Base-by-base conservation (phyloP, 2,329 filamentous ascomycete genomes). In the Calcarisporium arbuscula region DNA sequence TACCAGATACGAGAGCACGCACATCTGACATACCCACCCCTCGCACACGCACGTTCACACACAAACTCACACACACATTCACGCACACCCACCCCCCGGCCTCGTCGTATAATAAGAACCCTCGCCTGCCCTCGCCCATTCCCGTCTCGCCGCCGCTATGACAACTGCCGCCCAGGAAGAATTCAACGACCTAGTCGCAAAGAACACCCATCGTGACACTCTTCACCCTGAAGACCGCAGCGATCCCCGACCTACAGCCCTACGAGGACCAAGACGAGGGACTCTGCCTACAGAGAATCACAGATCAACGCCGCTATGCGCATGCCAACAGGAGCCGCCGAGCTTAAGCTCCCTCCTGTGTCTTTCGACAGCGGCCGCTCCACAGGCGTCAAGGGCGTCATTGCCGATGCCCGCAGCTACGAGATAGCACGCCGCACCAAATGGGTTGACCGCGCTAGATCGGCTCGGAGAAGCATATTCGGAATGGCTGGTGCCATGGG, bases 361-460 rank as follows among this genome's bases (percentile, higher is more conserved):
- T 71, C 68, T 36, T 81, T 82, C 51, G 76, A 85, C 56, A 76
- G 67, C 34, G 80, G 82, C 38, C 74, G 77, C 45, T 80, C 84
- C 47, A 90, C 85, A 4, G 85, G 85, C 30, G 85, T 88, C 47
- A 90, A 90, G 66, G 85, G 85, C 43, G 85, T 92, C 58, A 90
- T 92, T 52, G 83, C 85, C 48, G 85, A 92, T 54, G 85, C 85
- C 23, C 73, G 84, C 51, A 78, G 80, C 50, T 90, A 82, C 58
- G 82, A 86, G 61, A 69, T 75, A 50, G 82, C 82, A 10, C 70
- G 72, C 46, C 69, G 69, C 50, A 61, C 52, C 47, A 74, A 72
- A 43, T 76, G 71, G 66, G 65, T 64, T 48, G 67, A 60, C 52
- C 66, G 65, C 35, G 69, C 72, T 38, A 65, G 65, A 41, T 64